phyloP scores from a whole-genome alignment of 306 rosid genomes.

The Prunus kanzakura region DNA sequence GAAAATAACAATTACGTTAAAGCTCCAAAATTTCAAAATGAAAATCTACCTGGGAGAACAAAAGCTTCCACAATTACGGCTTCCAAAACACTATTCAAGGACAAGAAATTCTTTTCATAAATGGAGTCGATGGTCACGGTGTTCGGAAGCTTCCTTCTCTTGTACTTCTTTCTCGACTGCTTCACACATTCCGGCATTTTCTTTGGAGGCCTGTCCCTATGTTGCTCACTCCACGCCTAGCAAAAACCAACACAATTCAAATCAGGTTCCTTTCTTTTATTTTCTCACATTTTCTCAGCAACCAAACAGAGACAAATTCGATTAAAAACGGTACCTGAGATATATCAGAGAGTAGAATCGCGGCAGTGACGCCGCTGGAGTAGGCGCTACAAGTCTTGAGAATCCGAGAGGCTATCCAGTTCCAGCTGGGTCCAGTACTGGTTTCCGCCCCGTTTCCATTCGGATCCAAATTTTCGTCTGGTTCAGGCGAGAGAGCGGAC shows the following conservation, averaged over 20 bases:
- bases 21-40: not conserved
- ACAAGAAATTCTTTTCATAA: conserved; percentile 69
- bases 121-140: conserved; percentile 81
- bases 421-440: conserved; percentile 57
- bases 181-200: conserved; percentile 62
- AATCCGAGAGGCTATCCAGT: conserved; percentile 70
- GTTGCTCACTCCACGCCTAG: conserved; percentile 83
- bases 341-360: conserved; percentile 83
- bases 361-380: conserved; percentile 84
- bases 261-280: not conserved
- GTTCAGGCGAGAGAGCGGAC: conserved; percentile 48
- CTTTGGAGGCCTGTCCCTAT: conserved; percentile 62
- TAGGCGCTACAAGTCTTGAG: conserved; percentile 77
- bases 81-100: conserved; percentile 71
- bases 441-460: conserved; percentile 30
- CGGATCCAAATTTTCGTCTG: conserved; percentile 32
- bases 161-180: conserved; percentile 47
- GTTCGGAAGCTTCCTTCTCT: conserved; percentile 66
- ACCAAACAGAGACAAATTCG: not conserved
- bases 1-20: conserved; percentile 8
- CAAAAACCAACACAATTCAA: not conserved
- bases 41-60: conserved; percentile 75
- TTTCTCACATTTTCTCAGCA: not conserved
- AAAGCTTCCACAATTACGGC: conserved; percentile 61
- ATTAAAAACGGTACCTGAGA: conserved; percentile 42